Conservation (phyloP, 2,329 filamentous ascomycete species). For the Zasmidium citrigriseum region DNA sequence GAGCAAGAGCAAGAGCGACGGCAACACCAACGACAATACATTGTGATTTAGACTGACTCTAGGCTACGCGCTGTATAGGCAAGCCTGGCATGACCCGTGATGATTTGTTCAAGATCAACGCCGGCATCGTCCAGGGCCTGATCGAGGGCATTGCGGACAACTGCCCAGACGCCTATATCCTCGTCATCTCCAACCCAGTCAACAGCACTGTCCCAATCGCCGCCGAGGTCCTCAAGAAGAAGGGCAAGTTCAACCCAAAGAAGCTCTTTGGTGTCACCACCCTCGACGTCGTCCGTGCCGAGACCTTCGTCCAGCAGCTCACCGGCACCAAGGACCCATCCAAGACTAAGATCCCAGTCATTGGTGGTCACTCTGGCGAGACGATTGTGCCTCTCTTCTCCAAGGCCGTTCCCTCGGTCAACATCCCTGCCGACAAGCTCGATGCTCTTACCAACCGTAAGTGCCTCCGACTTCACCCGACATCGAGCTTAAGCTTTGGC, state of each 20-base stretch:
- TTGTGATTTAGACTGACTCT: conserved; percentile 5
- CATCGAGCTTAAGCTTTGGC: conserved; percentile 1
- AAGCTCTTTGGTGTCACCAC: conserved; percentile 98
- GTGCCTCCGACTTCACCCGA: conserved; percentile 30
- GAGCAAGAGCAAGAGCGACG: background rate
- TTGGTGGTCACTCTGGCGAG: conserved; percentile 96
- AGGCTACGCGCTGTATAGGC: conserved; percentile 55
- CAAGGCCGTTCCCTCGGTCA: conserved; percentile 76
- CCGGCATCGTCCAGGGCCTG: conserved; percentile 92
- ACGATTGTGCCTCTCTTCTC: conserved; percentile 98
- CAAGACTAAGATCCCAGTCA: conserved; percentile 83
- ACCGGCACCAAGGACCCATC: conserved; percentile 78
- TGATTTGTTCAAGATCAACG: conserved; percentile 99
- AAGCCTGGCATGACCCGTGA: conserved; percentile 99
- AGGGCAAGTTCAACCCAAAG: conserved; percentile 90
- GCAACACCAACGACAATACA: conserved; percentile 19
- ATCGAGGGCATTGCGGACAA: conserved; percentile 85
- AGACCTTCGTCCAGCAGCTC: conserved; percentile 91
- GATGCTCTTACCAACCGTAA: conserved; percentile 83
- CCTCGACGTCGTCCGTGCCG: conserved; percentile 94
- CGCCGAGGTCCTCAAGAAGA: conserved; percentile 92
- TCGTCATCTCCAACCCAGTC: conserved; percentile 99
- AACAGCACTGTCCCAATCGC: conserved; percentile 99
- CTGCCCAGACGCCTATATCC: conserved; percentile 88
- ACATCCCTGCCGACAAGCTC: conserved; percentile 86